Percentiles rank a stretch among this genome's conserved stretches.
Conservation (phyloP, 352 stramenopile genomes). For the Globisporangium nunn region DNA sequence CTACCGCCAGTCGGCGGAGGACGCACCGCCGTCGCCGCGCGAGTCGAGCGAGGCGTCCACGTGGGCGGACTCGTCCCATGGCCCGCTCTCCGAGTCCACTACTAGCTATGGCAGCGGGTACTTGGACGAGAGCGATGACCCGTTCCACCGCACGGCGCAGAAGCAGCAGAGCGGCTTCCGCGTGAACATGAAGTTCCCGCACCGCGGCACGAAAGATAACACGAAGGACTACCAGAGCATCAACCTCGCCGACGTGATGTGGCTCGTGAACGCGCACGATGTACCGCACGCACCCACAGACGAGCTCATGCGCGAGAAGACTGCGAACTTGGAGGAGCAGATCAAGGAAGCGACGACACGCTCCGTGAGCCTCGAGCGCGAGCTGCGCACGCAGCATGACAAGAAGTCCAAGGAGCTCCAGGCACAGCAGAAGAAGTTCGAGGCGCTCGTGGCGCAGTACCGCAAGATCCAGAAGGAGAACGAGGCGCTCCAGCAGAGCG, state of each 20-base stretch:
- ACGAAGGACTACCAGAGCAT: slow-evolving; percentile 88
- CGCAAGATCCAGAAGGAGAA: slow-evolving; percentile 81
- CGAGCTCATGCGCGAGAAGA: slow-evolving; percentile 84
- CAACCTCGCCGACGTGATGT: slow-evolving; percentile 71
- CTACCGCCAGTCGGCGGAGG: slow-evolving; percentile 48
- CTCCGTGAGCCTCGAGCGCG: slow-evolving; percentile 61
- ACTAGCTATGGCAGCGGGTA: slow-evolving; percentile 14
- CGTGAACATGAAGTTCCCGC: slow-evolving; percentile 80
- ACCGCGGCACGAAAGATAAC: slow-evolving; percentile 79
- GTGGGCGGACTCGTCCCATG: slow-evolving; percentile 37
- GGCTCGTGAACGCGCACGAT: slow-evolving; percentile 80
- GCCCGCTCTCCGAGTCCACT: slow-evolving; percentile 18
- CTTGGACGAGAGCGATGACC: slow-evolving; percentile 68
- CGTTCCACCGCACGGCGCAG: slow-evolving; percentile 79
- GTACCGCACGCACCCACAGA: slow-evolving; percentile 64
- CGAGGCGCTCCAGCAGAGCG: slow-evolving; percentile 63
- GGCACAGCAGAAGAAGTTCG: slow-evolving; percentile 74
- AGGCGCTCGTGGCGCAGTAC: slow-evolving; percentile 71
- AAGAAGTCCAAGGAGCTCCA: slow-evolving; percentile 67
- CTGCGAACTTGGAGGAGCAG: slow-evolving; percentile 81
- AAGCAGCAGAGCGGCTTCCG: slow-evolving; percentile 84
- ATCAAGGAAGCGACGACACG: slow-evolving; percentile 79
- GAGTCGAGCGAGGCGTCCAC: slow-evolving; percentile 38
- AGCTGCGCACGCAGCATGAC: slow-evolving; percentile 66
- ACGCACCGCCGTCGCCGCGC: slow-evolving; percentile 38